Evolutionary conservation across 768 basidiomycete species (phyloP), one percentile per base, ranked within the genome.

Genomic region (Vararia minispora): DNA sequence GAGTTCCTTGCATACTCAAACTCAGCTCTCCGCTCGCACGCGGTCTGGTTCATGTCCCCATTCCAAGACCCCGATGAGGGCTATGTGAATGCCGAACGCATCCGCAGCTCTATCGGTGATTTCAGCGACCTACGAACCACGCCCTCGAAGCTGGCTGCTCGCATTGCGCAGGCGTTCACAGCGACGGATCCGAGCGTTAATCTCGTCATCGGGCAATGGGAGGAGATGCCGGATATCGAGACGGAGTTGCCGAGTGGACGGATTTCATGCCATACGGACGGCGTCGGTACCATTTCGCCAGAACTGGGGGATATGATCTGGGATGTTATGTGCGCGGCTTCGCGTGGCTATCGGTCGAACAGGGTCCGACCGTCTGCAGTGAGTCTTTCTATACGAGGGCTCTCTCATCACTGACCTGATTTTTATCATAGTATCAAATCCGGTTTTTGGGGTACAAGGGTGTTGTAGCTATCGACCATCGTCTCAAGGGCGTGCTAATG

Each of bases 391-490:
- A n/a, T n/a, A n/a, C n/a, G n/a, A n/a, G n/a, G n/a, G n/a, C n/a
- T n/a, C n/a, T n/a, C n/a, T n/a, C n/a, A n/a, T n/a, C n/a, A n/a
- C n/a, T n/a, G n/a, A n/a, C n/a, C 33, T 32, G 7, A 21, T 24
- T 28, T 37, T 26, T 42, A 24, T 30, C n/a, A 18, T 39, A 81
- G 69, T 82, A 77, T 53, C 84, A 84, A 60, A 87, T 89, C 34
- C 75, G 88, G 32, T 82, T 89, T 53, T 54, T 89, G 31, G 87
- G 54, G 4, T 86, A 68, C 58, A 91, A 91, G 56, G 89, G 88
- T 0, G 72, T 90, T 17, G 80, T 90, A 1, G 66, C 61, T 4
- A 66, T 89, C 9, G 86, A 90, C 48, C 57, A 49, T 3, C 39
- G 43, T 17, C 51, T 85, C 3, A 59, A 69, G 33, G 75, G 75